Conservation (phyloP, 495 filamentous ascomycete species). For the Neurospora sp. region DNA sequence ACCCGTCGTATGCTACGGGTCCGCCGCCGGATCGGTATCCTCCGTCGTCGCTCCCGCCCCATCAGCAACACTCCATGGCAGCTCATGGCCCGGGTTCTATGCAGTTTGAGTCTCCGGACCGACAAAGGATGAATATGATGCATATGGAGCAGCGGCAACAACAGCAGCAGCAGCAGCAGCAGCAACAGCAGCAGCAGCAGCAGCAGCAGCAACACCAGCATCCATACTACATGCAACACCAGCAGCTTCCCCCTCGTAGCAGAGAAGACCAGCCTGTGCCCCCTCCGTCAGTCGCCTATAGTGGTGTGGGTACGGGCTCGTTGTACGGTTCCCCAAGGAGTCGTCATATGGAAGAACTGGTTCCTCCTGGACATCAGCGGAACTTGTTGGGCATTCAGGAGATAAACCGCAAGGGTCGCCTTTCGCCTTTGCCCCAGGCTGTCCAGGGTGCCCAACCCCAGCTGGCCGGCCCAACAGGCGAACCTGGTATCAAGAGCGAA, state of each 20-base stretch:
- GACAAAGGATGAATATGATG: slow-evolving; percentile 25
- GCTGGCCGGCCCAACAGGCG: slow-evolving; percentile 59
- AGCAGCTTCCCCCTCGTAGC: slow-evolving; percentile 15
- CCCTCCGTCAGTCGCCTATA: slow-evolving; percentile 35
- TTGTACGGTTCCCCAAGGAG: slow-evolving; percentile 31
- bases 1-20: slow-evolving; percentile 34
- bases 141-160: slow-evolving; percentile 18
- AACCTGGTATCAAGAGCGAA: slow-evolving; percentile 82
- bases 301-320: slow-evolving; percentile 19
- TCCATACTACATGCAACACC: slow-evolving; percentile 12
- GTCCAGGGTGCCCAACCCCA: slow-evolving; percentile 85
- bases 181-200: slow-evolving; percentile 17
- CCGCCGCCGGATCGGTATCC: slow-evolving; percentile 39
- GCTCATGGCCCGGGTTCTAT: slow-evolving; percentile 26
- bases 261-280: slow-evolving; percentile 29
- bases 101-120: slow-evolving; percentile 41
- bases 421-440: slow-evolving; percentile 79
- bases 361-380: slow-evolving; percentile 35
- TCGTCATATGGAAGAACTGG: slow-evolving; percentile 49
- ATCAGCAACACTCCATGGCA: slow-evolving; percentile 25
- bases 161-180: slow-evolving; percentile 21
- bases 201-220: slow-evolving; percentile 20
- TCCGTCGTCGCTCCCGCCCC: slow-evolving; percentile 29
- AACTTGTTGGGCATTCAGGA: slow-evolving; percentile 50
- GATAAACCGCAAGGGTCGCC: slow-evolving; percentile 52